Base-by-base conservation (phyloP, 108 stramenopile genomes). In the Schizochytrium sp. region DNA sequence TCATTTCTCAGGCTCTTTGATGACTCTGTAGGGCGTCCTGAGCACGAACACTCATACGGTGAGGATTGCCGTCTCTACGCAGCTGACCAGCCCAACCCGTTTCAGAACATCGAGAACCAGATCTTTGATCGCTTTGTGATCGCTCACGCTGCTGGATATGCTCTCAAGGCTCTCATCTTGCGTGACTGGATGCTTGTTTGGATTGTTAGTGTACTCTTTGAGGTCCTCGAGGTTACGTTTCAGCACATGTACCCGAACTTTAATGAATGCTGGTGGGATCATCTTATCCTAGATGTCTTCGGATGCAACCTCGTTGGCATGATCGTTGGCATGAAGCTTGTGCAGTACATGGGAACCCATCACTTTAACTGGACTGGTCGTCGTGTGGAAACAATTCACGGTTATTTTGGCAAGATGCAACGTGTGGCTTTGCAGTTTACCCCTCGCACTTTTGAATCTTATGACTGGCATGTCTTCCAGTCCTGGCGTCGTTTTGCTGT, bases 261-360 rank as follows among this genome's bases (percentile, higher is more conserved):
- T 28, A 56, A 89, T 76, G 88, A 89, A 56, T 89, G 88, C 76
- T 89, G 76, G 76, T 89, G 88, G 88, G 88, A 89, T 56, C 88
- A 89, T 53, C 58, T 56, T 2, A 38, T 89, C 40, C 88, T 89
- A 38, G 88, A 89, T 49, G 46, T 89, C 7, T 55, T 87, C 40
- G 76, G 55, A 8, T 89, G 88, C 88, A 89, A 89, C 76, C 46
- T 89, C 40, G 5, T 41, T 15, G 88, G 88, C 49, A 59, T 59
- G 50, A 44, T 42, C 49, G 13, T 89, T 3, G 88, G 88, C 40
- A 89, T 89, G 88, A 15, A 4, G 19, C 15, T 87, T 44, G 69
- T 72, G 50, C 49, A 89, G 41, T 87, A 42, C 41, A 38, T 89
- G 50, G 88, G 58, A 10, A 89, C 58, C 44, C 49, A 72, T 41